A percentile compares a stretch with the other conserved stretches of the same genome.
These are phyloP conservation scores for Barnettozyma botsteinii DNA, from an alignment of 805 yeast species.

Conservation along the genomic window DNA sequence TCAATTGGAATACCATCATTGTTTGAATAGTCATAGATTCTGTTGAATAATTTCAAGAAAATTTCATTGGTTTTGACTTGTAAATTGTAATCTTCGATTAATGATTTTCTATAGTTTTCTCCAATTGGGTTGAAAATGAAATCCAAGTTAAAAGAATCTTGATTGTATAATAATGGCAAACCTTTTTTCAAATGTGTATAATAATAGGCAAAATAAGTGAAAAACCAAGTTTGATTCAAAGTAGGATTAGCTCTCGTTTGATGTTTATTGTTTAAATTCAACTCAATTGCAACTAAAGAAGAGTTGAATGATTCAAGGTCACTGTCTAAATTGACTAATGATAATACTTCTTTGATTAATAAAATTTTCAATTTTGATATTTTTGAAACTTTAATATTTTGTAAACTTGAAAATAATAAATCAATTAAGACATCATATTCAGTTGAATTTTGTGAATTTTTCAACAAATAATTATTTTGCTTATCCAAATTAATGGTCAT, in stretches of 20 bases:
- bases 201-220: conserved; percentile 16
- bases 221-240: conserved; percentile 16
- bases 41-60: conserved; percentile 6
- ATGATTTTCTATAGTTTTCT: neutral
- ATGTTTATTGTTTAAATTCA: conserved; percentile 15
- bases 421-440: conserved; percentile 19
- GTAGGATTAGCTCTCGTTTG: conserved; percentile 7
- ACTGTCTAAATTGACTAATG: conserved; percentile 12
- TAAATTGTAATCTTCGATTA: conserved; percentile 2
- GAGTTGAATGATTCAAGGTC: neutral
- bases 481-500: conserved; percentile 14
- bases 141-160: conserved; percentile 17
- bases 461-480: conserved; percentile 9
- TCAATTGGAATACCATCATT: conserved; percentile 7
- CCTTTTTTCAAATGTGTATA: conserved; percentile 14
- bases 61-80: conserved; percentile 8
- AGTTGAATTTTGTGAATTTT: conserved; percentile 8
- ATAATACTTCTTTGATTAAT: conserved; percentile 9
- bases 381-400: conserved; percentile 6
- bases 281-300: conserved; percentile 10
- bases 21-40: conserved; percentile 7
- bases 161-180: conserved; percentile 14
- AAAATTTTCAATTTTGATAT: conserved; percentile 10
- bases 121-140: conserved; percentile 4
- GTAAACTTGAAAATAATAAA: conserved; percentile 10